Percentiles rank a stretch among this genome's conserved stretches.
Conservation (phyloP, 2,329 filamentous ascomycete species). For the Cordyceps farinosa region DNA sequence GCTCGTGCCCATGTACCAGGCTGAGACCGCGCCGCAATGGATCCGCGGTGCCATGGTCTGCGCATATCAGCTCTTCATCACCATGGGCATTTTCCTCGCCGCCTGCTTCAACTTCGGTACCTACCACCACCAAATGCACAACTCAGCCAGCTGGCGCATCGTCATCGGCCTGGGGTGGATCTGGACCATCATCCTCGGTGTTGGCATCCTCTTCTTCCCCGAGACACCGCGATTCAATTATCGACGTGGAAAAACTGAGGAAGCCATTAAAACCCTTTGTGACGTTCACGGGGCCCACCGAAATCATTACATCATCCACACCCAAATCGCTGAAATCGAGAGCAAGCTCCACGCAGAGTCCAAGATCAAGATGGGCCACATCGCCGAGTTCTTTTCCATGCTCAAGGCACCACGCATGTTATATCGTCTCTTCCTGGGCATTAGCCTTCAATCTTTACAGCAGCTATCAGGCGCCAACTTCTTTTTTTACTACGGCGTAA, state of each 20-base stretch:
- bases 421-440: constrained; percentile 59
- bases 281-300: constrained; percentile 43
- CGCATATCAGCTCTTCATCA: constrained; percentile 70
- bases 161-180: constrained; percentile 53
- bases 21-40: constrained; percentile 64
- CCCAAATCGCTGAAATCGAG: constrained; percentile 52
- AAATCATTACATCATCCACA: constrained; percentile 43
- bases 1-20: constrained; percentile 68
- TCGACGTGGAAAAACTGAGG: constrained; percentile 43
- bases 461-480: constrained; percentile 62
- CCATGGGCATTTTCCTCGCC: constrained; percentile 61
- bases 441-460: constrained; percentile 61
- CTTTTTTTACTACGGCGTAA: constrained; percentile 62
- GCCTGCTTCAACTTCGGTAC: constrained; percentile 63
- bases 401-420: constrained; percentile 62
- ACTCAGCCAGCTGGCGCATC: constrained; percentile 57
- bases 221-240: constrained; percentile 53
- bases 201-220: constrained; percentile 48
- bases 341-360: constrained; percentile 49
- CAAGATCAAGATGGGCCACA: constrained; percentile 36
- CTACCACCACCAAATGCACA: constrained; percentile 38
- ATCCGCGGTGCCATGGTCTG: constrained; percentile 64
- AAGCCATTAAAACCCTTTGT: constrained; percentile 46
- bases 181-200: constrained; percentile 46
- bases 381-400: constrained; percentile 53